Evolutionary conservation across 148 eudicot species (phyloP), one percentile per base, ranked within the genome.

Genomic region (Cornus kousa): DNA sequence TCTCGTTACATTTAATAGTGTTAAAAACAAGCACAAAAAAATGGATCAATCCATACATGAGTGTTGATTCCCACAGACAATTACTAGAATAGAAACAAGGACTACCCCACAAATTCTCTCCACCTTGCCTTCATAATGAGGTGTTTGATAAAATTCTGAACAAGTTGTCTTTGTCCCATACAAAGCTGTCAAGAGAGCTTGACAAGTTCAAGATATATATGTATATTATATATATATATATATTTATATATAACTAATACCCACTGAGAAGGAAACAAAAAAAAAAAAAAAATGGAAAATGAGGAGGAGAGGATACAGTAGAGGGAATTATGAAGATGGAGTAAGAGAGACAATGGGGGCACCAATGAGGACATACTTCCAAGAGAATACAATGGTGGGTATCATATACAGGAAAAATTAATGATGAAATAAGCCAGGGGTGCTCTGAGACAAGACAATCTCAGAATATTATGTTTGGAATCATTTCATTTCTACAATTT

Each of bases 391-490:
- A 62, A n/a, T 62, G 22, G 28, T 0, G 28, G 28, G 23, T 17
- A 17, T 62, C 7, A 62, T 17, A 7, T 17, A 62, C 66, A 62
- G 66, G 22, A 62, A 17, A n/a, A 17, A 62, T 5, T 62, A 62
- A 62, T 62, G 23, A 19, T 17, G 9, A 62, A 17, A 62, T 17
- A 62, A 62, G 66, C 66, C 7, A 3, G 19, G 8, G 66, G 66
- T 19, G 66, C 66, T 62, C 19, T 20, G 66, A 62, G 8, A n/a
- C 66, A 62, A 62, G 23, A 62, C 66, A 17, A 17, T 62, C 66
- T 62, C 22, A 62, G 66, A 62, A 62, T 62, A 62, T 17, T 62
- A 62, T 62, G 66, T 62, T 62, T 62, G 66, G 66, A 62, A 62
- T 17, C 66, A 62, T 62, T n/a, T 20, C 66, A 62, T 62, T 62